Evolutionary conservation across 1,284 basidiomycete species (phyloP), one percentile per base, ranked within the genome.

Genomic region (Volvariella surrecta): DNA sequence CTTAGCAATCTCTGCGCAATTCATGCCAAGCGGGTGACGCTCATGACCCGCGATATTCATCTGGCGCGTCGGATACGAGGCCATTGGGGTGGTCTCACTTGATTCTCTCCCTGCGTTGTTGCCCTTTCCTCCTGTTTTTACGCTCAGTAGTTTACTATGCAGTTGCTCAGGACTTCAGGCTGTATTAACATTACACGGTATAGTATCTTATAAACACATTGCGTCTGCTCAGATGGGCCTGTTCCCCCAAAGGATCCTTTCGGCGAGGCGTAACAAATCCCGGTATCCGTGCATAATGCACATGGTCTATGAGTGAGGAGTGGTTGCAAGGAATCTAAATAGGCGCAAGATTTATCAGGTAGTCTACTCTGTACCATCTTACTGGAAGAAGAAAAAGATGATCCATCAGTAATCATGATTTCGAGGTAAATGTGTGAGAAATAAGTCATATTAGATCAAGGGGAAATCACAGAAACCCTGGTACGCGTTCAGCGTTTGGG

Each of bases 11-110:
- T 97, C 37, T 96, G 93, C 58, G 94, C 96, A 3, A 89, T 99
- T 50, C 96, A 99, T 60, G 95, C 96, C 20, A 97, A 96, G 66
- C 86, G 95, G 56, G 96, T 99, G 10, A 99, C 96, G 4, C 87
- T 99, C 56, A 97, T 97, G 94, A 89, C 92, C 50, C 79, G 88
- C 52, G 96, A 99, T 59, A 95, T 99, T 51, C 92, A 96, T 53
- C 82, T 99, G 37, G 95, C 95, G 19, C 76, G 95, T 45, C 79
- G 95, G 52, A 90, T 99, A 69, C 80, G 95, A 46, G 95, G 95
- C 2, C 77, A 79, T 37, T 89, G 84, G 82, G 78, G 76, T 43
- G 73, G 73, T 34, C 61, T 77, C 43, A 67, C 67, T 50, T 63
- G 49, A 56, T 48, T 37, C 19, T 15, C 13, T 21, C n/a, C 16